Base-by-base conservation (phyloP, 2,329 filamentous ascomycete genomes). In the Aureobasidium vineae region DNA sequence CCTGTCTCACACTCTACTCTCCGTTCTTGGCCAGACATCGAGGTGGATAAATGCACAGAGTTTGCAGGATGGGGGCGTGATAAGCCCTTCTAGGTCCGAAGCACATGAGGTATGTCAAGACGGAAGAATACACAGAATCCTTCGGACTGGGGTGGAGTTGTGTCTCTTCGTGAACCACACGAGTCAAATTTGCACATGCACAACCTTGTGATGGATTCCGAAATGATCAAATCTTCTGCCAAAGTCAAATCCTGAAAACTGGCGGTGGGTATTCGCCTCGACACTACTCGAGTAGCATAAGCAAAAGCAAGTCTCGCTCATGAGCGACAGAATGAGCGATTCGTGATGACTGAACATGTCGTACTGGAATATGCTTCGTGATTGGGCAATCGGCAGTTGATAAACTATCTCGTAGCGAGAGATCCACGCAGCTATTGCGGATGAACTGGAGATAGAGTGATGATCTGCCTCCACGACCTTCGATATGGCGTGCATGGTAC, bases 1-100 rank as follows among this genome's bases (percentile, higher is more conserved):
- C 57, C 43, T 61, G 57, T 61, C 57, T 61, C 57, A 36, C 28
- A 49, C 40, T 38, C 47, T 47, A 36, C 28, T 49, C 40, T 15
- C 28, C 41, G 11, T n/a, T 49, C 45, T 31, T 21, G 26, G 45
- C 54, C 38, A 23, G 15, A 26, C 38, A 45, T 31, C 26, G 23
- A 16, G 19, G 26, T 59, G 54, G 38, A 33, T 33, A 43, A 45
- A 59, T 59, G 38, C 21, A 5, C 40, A 43, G 23, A 33, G 53
- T 43, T 43, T 15, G 8, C 33, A 43, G 23, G 53, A 23, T 13
- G 31, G 21, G 31, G 50, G 3, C 31, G n/a, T 31, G 38, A 21
- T 3, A n/a, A 11, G 19, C 5, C 13, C 13, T 28, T 23, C 16
- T 3, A 21, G 16, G 13, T 45, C 15, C 54, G 54, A 45, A 45